Percentiles rank a stretch among this genome's conserved stretches.
phyloP scores from a whole-genome alignment of 1,284 basidiomycete genomes.

The Schizophyllum amplum region DNA sequence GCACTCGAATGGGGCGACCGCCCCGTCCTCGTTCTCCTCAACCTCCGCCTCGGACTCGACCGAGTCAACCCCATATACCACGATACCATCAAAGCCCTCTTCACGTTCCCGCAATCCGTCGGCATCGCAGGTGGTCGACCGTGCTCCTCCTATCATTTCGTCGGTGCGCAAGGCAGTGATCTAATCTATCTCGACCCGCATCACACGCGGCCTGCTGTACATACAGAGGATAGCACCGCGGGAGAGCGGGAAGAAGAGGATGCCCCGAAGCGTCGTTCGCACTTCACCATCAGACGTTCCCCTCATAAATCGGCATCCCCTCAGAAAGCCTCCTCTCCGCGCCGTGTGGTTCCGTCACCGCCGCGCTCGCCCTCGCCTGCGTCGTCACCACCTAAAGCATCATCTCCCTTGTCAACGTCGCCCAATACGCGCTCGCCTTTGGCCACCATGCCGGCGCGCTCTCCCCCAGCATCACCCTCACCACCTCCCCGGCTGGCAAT shows the following conservation, averaged over 20 bases:
- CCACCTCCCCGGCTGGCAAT: not conserved
- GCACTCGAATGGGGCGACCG: conserved; percentile 62
- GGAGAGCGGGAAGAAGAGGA: not conserved
- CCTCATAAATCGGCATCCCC: not conserved
- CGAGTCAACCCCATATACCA: conserved; percentile 95
- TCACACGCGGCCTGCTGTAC: conserved; percentile 73
- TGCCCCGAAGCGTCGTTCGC: not conserved
- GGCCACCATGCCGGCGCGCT: not conserved
- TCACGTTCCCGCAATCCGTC: conserved; percentile 85
- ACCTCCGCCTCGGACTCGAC: conserved; percentile 83
- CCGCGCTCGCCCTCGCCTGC: not conserved
- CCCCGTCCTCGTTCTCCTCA: conserved; percentile 86
- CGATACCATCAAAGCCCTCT: conserved; percentile 88
- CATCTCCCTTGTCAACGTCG: too few relatives aligned
- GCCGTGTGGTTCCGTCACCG: not conserved
- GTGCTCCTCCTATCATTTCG: conserved; percentile 95
- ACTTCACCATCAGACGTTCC: not conserved
- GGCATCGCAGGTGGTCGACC: conserved; percentile 96
- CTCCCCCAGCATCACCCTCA: not conserved
- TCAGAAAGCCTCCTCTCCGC: not conserved
- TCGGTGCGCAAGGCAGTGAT: conserved; percentile 84
- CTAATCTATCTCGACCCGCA: conserved; percentile 97
- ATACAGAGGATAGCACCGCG: not conserved
- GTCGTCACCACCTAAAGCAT: not conserved
- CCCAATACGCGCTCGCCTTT: not conserved